phyloP scores from a whole-genome alignment of 345 rosid genomes.

The Populus tremula region DNA sequence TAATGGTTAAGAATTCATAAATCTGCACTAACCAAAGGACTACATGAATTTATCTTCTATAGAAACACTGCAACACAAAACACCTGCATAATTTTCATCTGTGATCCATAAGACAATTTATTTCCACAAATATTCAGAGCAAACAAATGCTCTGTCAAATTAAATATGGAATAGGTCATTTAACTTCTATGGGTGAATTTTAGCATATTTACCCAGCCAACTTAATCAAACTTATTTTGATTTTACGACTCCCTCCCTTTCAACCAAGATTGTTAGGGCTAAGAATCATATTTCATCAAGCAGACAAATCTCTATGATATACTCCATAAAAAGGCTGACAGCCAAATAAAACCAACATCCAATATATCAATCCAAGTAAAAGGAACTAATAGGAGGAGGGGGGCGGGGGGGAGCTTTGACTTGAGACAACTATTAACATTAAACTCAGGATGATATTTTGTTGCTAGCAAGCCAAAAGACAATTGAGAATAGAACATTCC shows the following conservation, averaged over 20 bases:
- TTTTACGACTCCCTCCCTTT: neutral
- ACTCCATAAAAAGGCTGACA: neutral
- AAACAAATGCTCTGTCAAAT: neutral
- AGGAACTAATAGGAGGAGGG: neutral
- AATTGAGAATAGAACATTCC: neutral
- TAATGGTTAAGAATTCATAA: conserved; percentile 9
- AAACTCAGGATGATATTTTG: neutral
- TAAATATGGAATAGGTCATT: neutral
- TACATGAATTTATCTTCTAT: neutral
- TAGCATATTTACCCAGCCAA: neutral
- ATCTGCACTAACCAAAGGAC: neutral
- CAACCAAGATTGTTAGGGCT: neutral
- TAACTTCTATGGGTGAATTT: neutral
- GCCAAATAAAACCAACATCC: conserved; percentile 5
- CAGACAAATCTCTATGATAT: neutral
- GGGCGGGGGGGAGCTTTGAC: neutral
- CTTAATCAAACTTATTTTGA: neutral
- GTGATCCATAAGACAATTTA: neutral
- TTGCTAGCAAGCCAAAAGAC: neutral
- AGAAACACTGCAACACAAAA: neutral
- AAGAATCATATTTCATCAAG: neutral
- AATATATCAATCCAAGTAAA: neutral
- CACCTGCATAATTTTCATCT: neutral
- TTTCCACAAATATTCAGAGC: neutral
- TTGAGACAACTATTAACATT: neutral